Conservation (phyloP, 148 eudicot genomes). For the Dysphania ambrosioides region DNA sequence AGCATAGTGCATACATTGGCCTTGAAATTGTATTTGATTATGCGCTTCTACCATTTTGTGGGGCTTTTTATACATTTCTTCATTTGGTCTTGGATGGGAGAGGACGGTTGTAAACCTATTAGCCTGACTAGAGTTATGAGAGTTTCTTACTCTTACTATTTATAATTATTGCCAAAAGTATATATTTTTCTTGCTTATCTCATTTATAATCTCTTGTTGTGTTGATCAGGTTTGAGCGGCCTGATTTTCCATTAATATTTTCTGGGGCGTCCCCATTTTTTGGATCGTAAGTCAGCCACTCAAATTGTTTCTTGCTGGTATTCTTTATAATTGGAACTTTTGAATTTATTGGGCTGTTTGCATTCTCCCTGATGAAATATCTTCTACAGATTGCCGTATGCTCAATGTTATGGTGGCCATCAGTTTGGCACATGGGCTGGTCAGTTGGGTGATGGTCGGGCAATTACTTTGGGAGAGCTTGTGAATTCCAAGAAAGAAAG, state of each 20-base stretch:
- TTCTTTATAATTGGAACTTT: slow-evolving; percentile 3
- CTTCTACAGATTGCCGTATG: slow-evolving; percentile 66
- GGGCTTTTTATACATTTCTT: not conserved
- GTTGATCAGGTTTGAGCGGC: slow-evolving; percentile 69
- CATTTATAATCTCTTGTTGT: slow-evolving; percentile 3
- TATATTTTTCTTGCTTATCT: not conserved
- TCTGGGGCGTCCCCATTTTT: slow-evolving; percentile 73
- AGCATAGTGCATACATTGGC: not conserved
- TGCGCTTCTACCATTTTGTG: not conserved
- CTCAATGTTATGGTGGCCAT: slow-evolving; percentile 98
- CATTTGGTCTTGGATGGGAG: not conserved
- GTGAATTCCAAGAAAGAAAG: slow-evolving; percentile 78
- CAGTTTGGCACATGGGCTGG: slow-evolving; percentile 99
- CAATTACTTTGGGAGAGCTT: slow-evolving; percentile 85
- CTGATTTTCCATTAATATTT: slow-evolving; percentile 72
- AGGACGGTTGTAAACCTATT: slow-evolving; percentile 5
- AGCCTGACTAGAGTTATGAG: not conserved
- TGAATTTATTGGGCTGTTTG: not conserved
- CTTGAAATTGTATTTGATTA: not conserved
- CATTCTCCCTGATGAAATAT: slow-evolving; percentile 3
- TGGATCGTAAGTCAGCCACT: slow-evolving; percentile 59
- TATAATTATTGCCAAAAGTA: not conserved
- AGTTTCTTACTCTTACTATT: not conserved
- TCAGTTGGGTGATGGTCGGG: slow-evolving; percentile 98
- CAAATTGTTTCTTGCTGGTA: slow-evolving; percentile 3